Base-by-base conservation (phyloP, 257 asterid genomes). In the Voacanga thouarsii region DNA sequence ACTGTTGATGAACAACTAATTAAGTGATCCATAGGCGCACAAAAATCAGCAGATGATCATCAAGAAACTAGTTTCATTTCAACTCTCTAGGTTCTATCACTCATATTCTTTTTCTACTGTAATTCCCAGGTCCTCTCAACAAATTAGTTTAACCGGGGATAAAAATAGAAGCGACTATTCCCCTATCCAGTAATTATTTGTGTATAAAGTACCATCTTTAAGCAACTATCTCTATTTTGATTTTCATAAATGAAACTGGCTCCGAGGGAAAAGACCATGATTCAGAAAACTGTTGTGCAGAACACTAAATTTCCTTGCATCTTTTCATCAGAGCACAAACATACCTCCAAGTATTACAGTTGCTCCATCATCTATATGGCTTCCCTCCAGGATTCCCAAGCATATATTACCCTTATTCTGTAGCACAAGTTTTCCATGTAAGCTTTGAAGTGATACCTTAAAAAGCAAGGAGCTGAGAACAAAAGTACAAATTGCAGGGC, bases 301-400 rank as follows among this genome's bases (percentile, higher is more conserved):
- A 66, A 61, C 66, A 6, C 44, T 14, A 65, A 21, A 57, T 51
- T 63, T 60, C 71, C 75, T 28, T 30, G 53, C n/a, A 41, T 21
- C 15, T 15, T 50, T 44, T 18, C 33, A 30, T 24, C 51, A 49
- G 39, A 5, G 44, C 56, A 70, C 61, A 61, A 65, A 21, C 86
- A 60, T 90, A 90, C 97, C 94, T 89, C 97, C 97, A 69, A 92
- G 90, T 79, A 92, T 89, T 72, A 89, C 73, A 56, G 85, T 81
- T 30, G 92, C 86, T 66, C 83, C 92, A n/a, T 89, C 91, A 37
- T 85, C 89, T 19, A 92, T 83, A 7, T 87, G 71, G 75, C 88
- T 83, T 77, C 91, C 96, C 63, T 92, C 89, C n/a, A 92, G 88
- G 53, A 92, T 88, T 78, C 97, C 97, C 83, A 92, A 85, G 86